A percentile compares a stretch with the other conserved stretches of the same genome.
These are phyloP conservation scores for Tausonia pullulans DNA, from an alignment of 1,284 basidiomycete genomes.

Conservation along the genomic window DNA sequence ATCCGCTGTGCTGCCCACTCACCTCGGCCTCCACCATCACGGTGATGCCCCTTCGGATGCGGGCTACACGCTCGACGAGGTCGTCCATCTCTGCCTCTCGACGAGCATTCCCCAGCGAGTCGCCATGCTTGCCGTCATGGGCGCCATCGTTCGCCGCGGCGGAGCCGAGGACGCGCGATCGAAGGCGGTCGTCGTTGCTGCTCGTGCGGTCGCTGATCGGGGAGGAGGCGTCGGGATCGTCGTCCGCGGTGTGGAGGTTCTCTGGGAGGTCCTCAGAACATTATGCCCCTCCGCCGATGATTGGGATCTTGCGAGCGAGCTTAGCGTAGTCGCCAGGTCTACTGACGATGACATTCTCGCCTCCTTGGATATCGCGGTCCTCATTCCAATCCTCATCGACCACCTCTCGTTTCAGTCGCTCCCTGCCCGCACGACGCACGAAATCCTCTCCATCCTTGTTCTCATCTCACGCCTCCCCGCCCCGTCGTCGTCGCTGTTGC, in stretches of 20 bases:
- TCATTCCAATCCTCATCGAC: conserved; percentile 24
- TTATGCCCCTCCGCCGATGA: conserved; percentile 2
- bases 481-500: conserved; percentile 48
- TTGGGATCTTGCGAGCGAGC: conserved; percentile 22
- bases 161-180: conserved; percentile 27
- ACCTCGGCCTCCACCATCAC: conserved; percentile 84
- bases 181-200: conserved; percentile 18
- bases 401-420: conserved; percentile 21
- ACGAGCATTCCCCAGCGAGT: conserved; percentile 74
- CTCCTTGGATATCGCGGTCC: conserved; percentile 27
- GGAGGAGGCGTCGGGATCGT: conserved; percentile 9
- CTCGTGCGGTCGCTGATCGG: conserved; percentile 12
- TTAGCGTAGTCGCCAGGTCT: too few relatives aligned
- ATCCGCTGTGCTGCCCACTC: conserved; percentile 47
- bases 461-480: conserved; percentile 32
- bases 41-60: conserved; percentile 58
- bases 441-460: conserved; percentile 51
- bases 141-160: conserved; percentile 43
- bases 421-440: conserved; percentile 27
- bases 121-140: conserved; percentile 65
- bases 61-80: conserved; percentile 78
- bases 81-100: conserved; percentile 70
- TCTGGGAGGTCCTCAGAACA: conserved; percentile 6
- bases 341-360: conserved; percentile 14
- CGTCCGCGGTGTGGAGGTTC: conserved; percentile 7